Evolutionary conservation across 2,329 filamentous ascomycete genomes (phyloP).

Genomic region (Nothophoma quercina): DNA sequence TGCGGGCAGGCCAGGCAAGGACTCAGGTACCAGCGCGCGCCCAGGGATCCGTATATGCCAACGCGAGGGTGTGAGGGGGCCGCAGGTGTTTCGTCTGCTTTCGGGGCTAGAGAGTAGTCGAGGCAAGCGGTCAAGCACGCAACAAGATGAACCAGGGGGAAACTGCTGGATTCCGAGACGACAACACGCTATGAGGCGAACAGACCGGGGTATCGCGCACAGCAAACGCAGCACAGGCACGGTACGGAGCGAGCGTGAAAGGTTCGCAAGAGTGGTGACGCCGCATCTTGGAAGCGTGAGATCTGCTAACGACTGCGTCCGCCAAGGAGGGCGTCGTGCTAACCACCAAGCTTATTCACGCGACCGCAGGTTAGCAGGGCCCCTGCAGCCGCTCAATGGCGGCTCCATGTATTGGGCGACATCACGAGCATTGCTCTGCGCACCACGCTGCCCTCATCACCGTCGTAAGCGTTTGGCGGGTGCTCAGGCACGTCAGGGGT

Average conservation of each 20-base stretch:
- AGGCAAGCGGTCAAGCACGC: conserved; percentile 19
- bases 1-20: conserved; percentile 11
- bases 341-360: conserved; percentile 9
- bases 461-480: not conserved
- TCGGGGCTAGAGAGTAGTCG: conserved; percentile 14
- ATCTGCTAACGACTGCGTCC: conserved; percentile 7
- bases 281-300: conserved; percentile 4
- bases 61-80: conserved; percentile 5
- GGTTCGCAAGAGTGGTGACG: conserved; percentile 5
- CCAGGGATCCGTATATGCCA: conserved; percentile 1
- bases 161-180: not conserved
- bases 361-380: conserved; percentile 4
- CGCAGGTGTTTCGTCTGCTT: conserved; percentile 15
- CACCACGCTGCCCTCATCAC: not conserved
- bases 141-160: conserved; percentile 13
- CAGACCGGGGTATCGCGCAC: conserved; percentile 5
- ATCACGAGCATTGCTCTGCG: conserved; percentile 8
- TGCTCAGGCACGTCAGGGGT: conserved; percentile 12
- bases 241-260: conserved; percentile 5
- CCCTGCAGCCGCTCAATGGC: conserved; percentile 16
- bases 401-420: not conserved
- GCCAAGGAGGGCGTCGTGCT: conserved; percentile 10
- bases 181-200: conserved; percentile 1
- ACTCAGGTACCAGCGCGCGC: conserved; percentile 9
- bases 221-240: conserved; percentile 11